Base-by-base conservation (phyloP, 805 yeast genomes). In the Limtongia smithiae region DNA sequence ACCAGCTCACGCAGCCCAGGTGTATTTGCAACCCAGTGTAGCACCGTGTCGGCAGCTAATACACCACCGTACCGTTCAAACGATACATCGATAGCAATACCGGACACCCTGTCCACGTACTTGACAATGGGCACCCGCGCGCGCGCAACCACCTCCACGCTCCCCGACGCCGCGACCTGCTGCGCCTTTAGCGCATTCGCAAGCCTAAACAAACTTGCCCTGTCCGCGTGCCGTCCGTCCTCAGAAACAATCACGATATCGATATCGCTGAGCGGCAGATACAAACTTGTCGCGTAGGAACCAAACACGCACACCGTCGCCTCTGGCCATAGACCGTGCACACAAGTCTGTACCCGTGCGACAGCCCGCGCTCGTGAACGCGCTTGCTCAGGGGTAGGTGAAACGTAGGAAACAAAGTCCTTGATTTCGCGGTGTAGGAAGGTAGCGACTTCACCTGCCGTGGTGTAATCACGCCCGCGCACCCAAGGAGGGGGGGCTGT, bases 101-200 rank as follows among this genome's bases (percentile, higher is more conserved):
- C 75, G 2, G 88, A 77, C 8, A 64, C 61, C 0, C 83, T 79
- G 56, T 91, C 97, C 2, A 83, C 82, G 65, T 89, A 86, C 66
- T 93, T 91, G 65, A 91, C 85, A 56, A 91, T 91, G 1, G 98
- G 98, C 18, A 91, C 97, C 58, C 89, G 82, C 4, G 97, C 94
- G 55, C 81, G 81, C 2, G 96, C 86, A 41, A 91, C 83, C 3
- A 90, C 95, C 62, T 87, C 93, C n/a, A n/a, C n/a, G n/a, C n/a
- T n/a, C 20, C 90, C 82, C 47, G 81, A 76, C 30, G 75, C 74
- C 1, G 93, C 95, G 38, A 88, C 67, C 12, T 76, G 74, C 36
- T 73, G 69, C 35, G 76, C 72, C 59, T 86, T 75, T 54, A 91
- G 71, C 60, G 75, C 78, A 4, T 88, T 79, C 1, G 95, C 81